These are phyloP conservation scores for Neonectria faginata DNA, from an alignment of 2,329 filamentous ascomycete genomes.

Conservation along the genomic window DNA sequence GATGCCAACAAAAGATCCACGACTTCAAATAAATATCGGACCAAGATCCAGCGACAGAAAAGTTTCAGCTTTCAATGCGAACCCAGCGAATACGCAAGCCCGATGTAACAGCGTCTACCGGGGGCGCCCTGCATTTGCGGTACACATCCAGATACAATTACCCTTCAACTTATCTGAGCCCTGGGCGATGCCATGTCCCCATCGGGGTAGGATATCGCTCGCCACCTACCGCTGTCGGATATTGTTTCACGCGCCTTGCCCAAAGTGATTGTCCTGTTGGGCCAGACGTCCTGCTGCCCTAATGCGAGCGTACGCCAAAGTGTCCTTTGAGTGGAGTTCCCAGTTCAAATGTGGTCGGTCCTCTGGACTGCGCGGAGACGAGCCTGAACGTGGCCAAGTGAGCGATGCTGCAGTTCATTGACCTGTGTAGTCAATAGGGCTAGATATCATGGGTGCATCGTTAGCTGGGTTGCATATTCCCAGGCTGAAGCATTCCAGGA, in stretches of 20 bases:
- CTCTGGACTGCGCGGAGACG: slow-evolving; percentile 1
- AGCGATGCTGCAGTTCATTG: not conserved
- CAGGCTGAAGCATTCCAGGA: not conserved
- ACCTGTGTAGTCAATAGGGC: not conserved
- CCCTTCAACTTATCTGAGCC: not conserved
- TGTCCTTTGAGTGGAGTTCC: slow-evolving; percentile 1
- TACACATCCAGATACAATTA: not conserved
- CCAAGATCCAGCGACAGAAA: not conserved
- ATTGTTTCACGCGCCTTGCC: slow-evolving; percentile 1
- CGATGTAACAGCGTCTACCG: not conserved
- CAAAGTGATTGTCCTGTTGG: slow-evolving; percentile 1
- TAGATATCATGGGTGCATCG: not conserved
- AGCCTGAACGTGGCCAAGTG: not conserved
- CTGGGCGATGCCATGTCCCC: not conserved
- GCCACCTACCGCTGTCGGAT: not conserved
- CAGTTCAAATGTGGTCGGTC: slow-evolving; percentile 6
- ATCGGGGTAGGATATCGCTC: not conserved
- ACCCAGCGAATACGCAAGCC: not conserved
- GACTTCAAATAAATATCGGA: not conserved
- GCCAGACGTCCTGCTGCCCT: slow-evolving; percentile 6
- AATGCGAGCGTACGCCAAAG: not conserved
- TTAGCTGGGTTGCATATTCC: not conserved
- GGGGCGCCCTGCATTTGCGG: not conserved
- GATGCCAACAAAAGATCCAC: not conserved
- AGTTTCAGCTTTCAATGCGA: not conserved